Conservation (phyloP, 2,329 filamentous ascomycete species). For the Epicoccum nigrum region DNA sequence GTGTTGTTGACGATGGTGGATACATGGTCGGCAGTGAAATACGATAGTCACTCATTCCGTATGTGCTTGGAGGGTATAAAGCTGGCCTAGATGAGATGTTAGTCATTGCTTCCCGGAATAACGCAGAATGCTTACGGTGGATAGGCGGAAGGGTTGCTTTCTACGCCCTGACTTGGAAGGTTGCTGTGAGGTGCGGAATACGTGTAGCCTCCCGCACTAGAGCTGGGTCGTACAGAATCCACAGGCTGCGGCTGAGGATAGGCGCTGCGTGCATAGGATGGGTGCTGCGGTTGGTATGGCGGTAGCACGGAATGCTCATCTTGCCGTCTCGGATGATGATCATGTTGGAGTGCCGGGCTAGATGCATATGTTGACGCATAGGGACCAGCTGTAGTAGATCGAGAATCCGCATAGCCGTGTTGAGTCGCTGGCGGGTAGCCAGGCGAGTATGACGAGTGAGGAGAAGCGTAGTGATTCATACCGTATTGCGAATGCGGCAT, state of each 20-base stretch:
- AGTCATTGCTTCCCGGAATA: background rate
- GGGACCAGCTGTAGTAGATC: conserved; percentile 32
- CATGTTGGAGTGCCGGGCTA: conserved; percentile 33
- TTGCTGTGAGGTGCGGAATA: conserved; percentile 42
- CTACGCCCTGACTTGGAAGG: conserved; percentile 37
- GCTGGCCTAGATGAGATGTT: conserved; percentile 28
- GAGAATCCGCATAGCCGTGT: conserved; percentile 38
- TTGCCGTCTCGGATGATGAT: conserved; percentile 33
- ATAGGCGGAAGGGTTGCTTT: conserved; percentile 39
- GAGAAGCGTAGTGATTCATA: conserved; percentile 45
- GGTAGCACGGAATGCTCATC: conserved; percentile 38
- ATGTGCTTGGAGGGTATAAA: conserved; percentile 43
- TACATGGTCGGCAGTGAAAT: conserved; percentile 45
- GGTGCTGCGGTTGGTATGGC: conserved; percentile 38
- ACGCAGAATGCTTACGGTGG: conserved; percentile 35
- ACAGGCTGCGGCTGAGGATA: conserved; percentile 44
- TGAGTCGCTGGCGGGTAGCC: conserved; percentile 39
- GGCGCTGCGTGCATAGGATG: conserved; percentile 38
- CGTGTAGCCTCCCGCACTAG: conserved; percentile 36
- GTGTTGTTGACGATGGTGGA: conserved; percentile 40
- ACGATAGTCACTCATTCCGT: conserved; percentile 42
- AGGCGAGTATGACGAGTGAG: conserved; percentile 40
- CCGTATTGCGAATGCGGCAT: conserved; percentile 50
- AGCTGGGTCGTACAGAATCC: conserved; percentile 37
- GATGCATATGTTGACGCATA: conserved; percentile 40